Evolutionary conservation across 2,329 filamentous ascomycete genomes (phyloP).

Genomic region (Grosmannia penicillata): DNA sequence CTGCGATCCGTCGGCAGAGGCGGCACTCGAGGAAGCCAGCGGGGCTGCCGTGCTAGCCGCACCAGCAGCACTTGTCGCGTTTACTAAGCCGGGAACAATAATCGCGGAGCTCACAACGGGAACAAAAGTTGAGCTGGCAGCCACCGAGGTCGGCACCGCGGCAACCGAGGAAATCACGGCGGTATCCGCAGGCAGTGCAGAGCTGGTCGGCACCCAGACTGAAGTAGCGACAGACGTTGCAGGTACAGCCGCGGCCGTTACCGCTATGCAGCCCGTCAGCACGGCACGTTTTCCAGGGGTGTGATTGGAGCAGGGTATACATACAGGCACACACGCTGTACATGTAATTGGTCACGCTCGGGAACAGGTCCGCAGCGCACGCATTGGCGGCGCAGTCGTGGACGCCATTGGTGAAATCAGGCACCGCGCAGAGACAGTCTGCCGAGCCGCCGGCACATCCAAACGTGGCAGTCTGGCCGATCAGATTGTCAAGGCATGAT

Average conservation of each 20-base stretch:
- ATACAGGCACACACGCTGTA: constrained; percentile 10
- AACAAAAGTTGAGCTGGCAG: no score
- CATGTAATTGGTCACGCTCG: constrained; percentile 9
- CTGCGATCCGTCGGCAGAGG: no score
- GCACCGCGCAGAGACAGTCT: constrained; percentile 10
- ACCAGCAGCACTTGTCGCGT: no score
- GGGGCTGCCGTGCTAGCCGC: no score
- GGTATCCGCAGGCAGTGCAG: neutral
- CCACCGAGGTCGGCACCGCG: neutral
- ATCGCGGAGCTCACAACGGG: no score
- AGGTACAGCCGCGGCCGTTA: no score
- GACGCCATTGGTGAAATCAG: constrained; percentile 9
- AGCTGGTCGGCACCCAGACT: neutral
- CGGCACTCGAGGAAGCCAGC: no score
- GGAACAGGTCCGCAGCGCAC: constrained; percentile 8
- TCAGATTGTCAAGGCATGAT: constrained; percentile 10
- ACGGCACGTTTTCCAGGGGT: no score
- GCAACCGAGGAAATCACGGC: neutral
- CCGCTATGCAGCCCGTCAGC: no score
- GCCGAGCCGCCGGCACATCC: constrained; percentile 6
- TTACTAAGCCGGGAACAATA: no score
- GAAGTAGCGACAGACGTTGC: neutral
- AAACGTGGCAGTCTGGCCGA: constrained; percentile 5
- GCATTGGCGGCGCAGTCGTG: constrained; percentile 9
- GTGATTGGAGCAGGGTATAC: neutral